phyloP scores from a whole-genome alignment of 1,284 basidiomycete genomes.

The Psilocybe mexicana region DNA sequence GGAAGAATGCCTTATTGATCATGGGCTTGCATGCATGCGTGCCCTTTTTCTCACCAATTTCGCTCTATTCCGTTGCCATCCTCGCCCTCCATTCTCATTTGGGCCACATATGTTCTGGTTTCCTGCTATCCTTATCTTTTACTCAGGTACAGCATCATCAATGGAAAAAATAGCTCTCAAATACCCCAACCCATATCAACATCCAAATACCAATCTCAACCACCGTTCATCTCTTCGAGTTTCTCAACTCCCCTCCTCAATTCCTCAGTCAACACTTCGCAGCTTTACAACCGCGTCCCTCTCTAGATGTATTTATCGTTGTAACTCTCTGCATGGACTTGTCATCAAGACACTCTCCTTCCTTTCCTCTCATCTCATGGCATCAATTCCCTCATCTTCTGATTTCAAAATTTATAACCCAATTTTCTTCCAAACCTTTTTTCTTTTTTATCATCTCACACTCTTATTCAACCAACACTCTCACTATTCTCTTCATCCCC shows the following conservation, averaged over 20 bases:
- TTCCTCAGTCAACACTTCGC: conserved; percentile 10
- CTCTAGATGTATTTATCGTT: conserved; percentile 7
- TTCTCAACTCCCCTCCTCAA: conserved; percentile 2
- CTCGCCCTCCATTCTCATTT: not conserved
- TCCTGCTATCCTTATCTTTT: conserved; percentile 5
- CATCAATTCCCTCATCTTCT: conserved; percentile 19
- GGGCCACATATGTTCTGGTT: conserved; percentile 9
- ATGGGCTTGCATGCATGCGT: not conserved
- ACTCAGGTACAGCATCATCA: conserved; percentile 6
- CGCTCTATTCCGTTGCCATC: not conserved
- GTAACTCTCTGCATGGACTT: conserved; percentile 14
- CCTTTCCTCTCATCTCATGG: conserved; percentile 16
- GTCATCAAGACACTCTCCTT: conserved; percentile 10
- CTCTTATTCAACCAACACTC: conserved; percentile 1
- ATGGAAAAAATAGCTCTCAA: conserved; percentile 2
- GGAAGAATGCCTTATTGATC: conserved; percentile 46
- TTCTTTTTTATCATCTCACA: not conserved
- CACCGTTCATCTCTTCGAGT: not conserved
- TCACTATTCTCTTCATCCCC: not conserved
- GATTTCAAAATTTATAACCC: conserved; percentile 18
- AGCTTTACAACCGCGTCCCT: not conserved
- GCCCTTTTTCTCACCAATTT: not conserved
- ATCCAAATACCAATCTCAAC: conserved; percentile 2
- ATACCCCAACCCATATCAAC: conserved; percentile 1
- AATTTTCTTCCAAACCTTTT: conserved; percentile 1